A percentile compares a stretch with the other conserved stretches of the same genome.
phyloP scores from a whole-genome alignment of 805 yeast genomes.

The Helenozyma baotianmanensis region DNA sequence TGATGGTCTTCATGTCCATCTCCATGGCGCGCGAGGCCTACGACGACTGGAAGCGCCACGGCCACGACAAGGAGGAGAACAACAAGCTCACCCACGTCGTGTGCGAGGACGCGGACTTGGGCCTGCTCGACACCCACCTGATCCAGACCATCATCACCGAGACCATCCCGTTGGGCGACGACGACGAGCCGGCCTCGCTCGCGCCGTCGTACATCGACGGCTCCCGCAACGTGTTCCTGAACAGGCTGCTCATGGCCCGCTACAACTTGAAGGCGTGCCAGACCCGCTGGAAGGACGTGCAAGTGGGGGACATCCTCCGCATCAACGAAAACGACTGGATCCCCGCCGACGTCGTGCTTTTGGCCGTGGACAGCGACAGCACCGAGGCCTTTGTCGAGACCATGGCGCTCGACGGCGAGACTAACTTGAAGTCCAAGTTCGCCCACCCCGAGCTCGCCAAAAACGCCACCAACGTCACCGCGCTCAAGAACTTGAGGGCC shows the following conservation, averaged over 20 bases:
- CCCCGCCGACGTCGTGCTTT: slow-evolving; percentile 82
- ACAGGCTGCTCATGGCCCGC: slow-evolving; percentile 11
- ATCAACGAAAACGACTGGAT: slow-evolving; percentile 82
- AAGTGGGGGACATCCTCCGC: slow-evolving; percentile 82
- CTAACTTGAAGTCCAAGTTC: slow-evolving; percentile 72
- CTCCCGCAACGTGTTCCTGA: slow-evolving; percentile 7
- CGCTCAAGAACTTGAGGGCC: slow-evolving; percentile 47
- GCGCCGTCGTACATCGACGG: slow-evolving; percentile 4
- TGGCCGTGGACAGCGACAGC: slow-evolving; percentile 60
- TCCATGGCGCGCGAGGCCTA: slow-evolving; percentile 90
- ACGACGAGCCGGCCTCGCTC: not conserved
- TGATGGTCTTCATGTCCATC: slow-evolving; percentile 78
- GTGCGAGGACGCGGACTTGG: slow-evolving; percentile 26
- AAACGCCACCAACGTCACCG: slow-evolving; percentile 44
- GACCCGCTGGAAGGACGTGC: slow-evolving; percentile 65
- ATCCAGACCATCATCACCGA: slow-evolving; percentile 37
- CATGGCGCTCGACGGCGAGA: slow-evolving; percentile 97
- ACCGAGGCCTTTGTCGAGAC: slow-evolving; percentile 80
- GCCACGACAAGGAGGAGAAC: slow-evolving; percentile 82
- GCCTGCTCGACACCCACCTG: slow-evolving; percentile 32
- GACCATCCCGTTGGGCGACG: slow-evolving; percentile 19
- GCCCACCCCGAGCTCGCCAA: slow-evolving; percentile 64
- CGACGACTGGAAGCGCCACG: slow-evolving; percentile 87
- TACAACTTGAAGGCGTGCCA: slow-evolving; percentile 31
- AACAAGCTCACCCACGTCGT: slow-evolving; percentile 33